These are phyloP conservation scores for Ascochyta viciae-villosae DNA, from an alignment of 2,329 filamentous ascomycete species.

Conservation along the genomic window DNA sequence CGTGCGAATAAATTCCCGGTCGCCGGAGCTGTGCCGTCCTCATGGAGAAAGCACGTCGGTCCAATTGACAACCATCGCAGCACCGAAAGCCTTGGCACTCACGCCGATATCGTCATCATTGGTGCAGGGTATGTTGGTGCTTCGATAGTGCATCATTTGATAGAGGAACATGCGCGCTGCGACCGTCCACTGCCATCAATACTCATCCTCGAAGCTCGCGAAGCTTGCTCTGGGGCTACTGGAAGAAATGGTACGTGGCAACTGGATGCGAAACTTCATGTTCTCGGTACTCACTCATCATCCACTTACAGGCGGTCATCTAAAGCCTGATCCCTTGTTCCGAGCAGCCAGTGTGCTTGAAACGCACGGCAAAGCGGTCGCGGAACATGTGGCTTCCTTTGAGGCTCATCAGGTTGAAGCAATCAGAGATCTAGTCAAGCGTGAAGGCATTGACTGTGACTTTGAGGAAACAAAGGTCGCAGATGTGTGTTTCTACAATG, in stretches of 20 bases:
- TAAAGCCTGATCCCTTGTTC: conserved; percentile 35
- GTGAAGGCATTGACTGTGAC: too few relatives aligned
- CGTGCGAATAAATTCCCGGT: too few relatives aligned
- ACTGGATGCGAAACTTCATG: conserved; percentile 33
- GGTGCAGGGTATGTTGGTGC: conserved; percentile 23
- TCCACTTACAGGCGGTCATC: too few relatives aligned
- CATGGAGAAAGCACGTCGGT: too few relatives aligned
- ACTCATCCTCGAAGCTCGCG: conserved; percentile 57
- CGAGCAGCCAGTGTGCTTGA: conserved; percentile 19
- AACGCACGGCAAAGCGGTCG: conserved; percentile 17
- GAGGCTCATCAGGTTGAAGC: conserved; percentile 6
- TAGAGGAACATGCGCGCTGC: conserved; percentile 8
- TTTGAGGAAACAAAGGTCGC: too few relatives aligned
- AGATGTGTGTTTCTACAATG: too few relatives aligned
- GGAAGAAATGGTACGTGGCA: conserved; percentile 58
- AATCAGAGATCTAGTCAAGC: too few relatives aligned
- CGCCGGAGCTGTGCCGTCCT: too few relatives aligned
- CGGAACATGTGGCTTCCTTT: conserved; percentile 22
- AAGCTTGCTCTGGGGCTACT: conserved; percentile 60
- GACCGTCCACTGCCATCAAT: conserved; percentile 16
- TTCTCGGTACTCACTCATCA: too few relatives aligned
- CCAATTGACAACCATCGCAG: too few relatives aligned
- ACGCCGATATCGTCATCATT: conserved; percentile 18
- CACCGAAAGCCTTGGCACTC: too few relatives aligned
- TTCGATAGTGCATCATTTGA: conserved; percentile 20